A percentile compares a stretch with the other conserved stretches of the same genome.
phyloP scores from a whole-genome alignment of 257 asterid genomes.

The Asclepias syriaca region DNA sequence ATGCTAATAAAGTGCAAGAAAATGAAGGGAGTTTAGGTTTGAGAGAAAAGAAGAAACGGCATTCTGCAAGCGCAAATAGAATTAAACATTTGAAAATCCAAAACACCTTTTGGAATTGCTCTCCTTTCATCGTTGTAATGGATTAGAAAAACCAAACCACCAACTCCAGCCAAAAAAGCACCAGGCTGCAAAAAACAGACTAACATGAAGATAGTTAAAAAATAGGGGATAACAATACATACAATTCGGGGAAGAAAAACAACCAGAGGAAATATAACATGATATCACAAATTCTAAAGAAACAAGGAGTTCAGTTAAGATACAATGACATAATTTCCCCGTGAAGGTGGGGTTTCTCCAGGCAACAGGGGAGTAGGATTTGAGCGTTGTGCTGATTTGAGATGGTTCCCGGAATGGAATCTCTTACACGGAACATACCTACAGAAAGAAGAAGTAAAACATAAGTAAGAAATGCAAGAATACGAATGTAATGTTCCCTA shows the following conservation, averaged over 20 bases:
- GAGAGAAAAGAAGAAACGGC: neutral
- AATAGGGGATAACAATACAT: conserved; percentile 8
- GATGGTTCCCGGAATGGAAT: conserved; percentile 38
- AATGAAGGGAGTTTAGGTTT: neutral
- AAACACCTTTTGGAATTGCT: conserved; percentile 76
- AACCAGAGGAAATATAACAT: conserved; percentile 10
- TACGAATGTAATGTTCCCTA: neutral
- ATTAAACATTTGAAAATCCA: neutral
- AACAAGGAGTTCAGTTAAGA: conserved; percentile 30
- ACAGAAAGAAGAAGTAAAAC: conserved; percentile 14
- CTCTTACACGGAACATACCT: conserved; percentile 41
- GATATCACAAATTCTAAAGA: conserved; percentile 15
- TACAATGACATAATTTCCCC: conserved; percentile 61
- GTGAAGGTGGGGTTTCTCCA: conserved; percentile 31
- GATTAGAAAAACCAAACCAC: conserved; percentile 54
- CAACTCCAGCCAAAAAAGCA: conserved; percentile 61
- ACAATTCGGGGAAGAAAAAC: neutral
- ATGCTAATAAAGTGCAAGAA: conserved; percentile 1
- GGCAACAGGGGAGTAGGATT: conserved; percentile 31
- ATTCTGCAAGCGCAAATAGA: neutral
- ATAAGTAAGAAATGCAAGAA: neutral
- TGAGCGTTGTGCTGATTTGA: conserved; percentile 26
- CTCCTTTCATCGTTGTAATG: conserved; percentile 86
- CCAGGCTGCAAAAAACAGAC: conserved; percentile 74
- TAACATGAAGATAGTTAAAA: conserved; percentile 31